A percentile compares a stretch with the other conserved stretches of the same genome.
phyloP scores from a whole-genome alignment of 805 yeast species.

The Yamadazyma scolyti region DNA sequence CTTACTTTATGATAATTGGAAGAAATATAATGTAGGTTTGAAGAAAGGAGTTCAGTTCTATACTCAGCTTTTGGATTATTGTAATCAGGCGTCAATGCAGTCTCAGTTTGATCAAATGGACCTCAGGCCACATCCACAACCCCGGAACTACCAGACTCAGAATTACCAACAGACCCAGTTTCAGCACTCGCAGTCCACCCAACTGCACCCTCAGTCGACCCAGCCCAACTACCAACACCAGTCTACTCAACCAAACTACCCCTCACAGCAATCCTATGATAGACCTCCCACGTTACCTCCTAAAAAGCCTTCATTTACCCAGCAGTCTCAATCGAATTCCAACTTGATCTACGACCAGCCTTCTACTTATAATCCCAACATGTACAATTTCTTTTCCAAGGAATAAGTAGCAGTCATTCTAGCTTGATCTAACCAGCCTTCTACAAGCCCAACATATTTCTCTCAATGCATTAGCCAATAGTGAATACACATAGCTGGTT shows the following conservation, averaged over 20 bases:
- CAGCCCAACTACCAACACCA: conserved; percentile 3
- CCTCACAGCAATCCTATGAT: conserved; percentile 1
- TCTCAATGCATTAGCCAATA: no score
- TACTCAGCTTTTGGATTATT: conserved; percentile 36
- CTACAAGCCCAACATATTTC: no score
- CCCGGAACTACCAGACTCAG: conserved; percentile 1
- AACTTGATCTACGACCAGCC: conserved; percentile 33
- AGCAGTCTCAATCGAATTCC: not conserved
- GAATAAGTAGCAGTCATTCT: conserved; percentile 10
- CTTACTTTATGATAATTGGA: conserved; percentile 53
- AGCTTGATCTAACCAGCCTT: no score
- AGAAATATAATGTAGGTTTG: conserved; percentile 54
- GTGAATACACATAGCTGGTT: no score
- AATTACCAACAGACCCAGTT: not conserved
- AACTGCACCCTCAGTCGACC: conserved; percentile 5
- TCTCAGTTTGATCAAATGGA: not conserved
- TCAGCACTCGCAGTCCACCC: no score
- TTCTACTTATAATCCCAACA: conserved; percentile 44
- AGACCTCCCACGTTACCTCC: not conserved
- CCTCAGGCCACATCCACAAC: no score
- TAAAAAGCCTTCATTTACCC: not conserved
- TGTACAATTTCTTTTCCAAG: conserved; percentile 40
- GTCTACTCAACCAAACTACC: conserved; percentile 1
- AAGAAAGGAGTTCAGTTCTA: conserved; percentile 65
- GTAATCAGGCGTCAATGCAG: conserved; percentile 1